Conservation (phyloP, 352 stramenopile species). For the Nothophytophthora sp. region DNA sequence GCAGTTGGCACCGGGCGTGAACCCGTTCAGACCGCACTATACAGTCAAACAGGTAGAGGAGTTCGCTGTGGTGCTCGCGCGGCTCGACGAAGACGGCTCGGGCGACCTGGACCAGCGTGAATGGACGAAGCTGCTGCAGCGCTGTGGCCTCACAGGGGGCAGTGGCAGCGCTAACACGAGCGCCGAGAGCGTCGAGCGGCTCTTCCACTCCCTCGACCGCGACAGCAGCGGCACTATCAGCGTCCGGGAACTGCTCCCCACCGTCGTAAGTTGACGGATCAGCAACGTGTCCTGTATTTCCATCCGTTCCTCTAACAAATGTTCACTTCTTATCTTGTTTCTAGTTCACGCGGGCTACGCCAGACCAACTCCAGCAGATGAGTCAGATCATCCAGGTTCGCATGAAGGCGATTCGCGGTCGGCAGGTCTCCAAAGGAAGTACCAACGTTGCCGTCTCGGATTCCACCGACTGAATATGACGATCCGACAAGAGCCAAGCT, state of each 20-base stretch:
- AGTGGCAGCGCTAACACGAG: conserved; percentile 16
- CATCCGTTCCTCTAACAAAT: conserved; percentile 6
- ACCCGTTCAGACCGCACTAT: conserved; percentile 64
- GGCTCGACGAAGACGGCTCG: conserved; percentile 57
- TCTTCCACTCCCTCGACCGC: conserved; percentile 53
- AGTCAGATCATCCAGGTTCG: conserved; percentile 26
- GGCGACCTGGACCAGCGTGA: conserved; percentile 58
- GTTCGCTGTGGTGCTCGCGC: conserved; percentile 44
- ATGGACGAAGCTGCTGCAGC: conserved; percentile 50
- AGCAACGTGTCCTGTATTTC: conserved; percentile 6
- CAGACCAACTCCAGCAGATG: conserved; percentile 56
- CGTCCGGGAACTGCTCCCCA: conserved; percentile 45
- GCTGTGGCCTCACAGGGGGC: conserved; percentile 21
- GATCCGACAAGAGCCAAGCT: neutral
- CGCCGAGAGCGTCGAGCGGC: conserved; percentile 31
- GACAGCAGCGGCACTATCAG: conserved; percentile 58
- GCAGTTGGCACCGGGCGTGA: conserved; percentile 14
- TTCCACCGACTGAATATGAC: neutral
- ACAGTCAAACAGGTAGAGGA: conserved; percentile 59
- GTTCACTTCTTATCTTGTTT: neutral
- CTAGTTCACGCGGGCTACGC: conserved; percentile 50
- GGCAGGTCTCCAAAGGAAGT: neutral
- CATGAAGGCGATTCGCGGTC: conserved; percentile 15
- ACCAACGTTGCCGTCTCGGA: neutral
- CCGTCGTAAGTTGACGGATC: conserved; percentile 33